A percentile compares a stretch with the other conserved stretches of the same genome.
These are phyloP conservation scores for Teratosphaeria zuluensis DNA, from an alignment of 2,329 filamentous ascomycete genomes.

Conservation along the genomic window DNA sequence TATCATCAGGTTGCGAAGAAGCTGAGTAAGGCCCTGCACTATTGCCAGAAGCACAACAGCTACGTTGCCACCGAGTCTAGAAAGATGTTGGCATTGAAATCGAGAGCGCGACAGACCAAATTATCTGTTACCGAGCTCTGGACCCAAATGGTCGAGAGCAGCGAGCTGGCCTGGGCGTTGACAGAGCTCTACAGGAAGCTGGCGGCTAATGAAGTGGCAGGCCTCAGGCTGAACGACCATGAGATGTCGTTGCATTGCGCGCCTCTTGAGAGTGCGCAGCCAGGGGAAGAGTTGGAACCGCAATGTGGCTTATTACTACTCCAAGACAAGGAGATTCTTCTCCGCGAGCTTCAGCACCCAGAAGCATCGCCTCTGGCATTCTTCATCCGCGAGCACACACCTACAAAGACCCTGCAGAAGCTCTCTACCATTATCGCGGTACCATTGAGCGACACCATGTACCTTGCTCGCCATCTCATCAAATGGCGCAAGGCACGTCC, in stretches of 20 bases:
- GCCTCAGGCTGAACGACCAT: slow-evolving; percentile 56
- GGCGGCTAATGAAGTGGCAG: slow-evolving; percentile 9
- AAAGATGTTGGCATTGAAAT: slow-evolving; percentile 68
- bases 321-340: slow-evolving; percentile 70
- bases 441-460: slow-evolving; percentile 68
- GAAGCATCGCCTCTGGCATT: slow-evolving; percentile 70
- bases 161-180: slow-evolving; percentile 24
- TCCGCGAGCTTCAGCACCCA: slow-evolving; percentile 57
- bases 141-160: slow-evolving; percentile 16
- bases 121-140: slow-evolving; percentile 29
- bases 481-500: slow-evolving; percentile 92
- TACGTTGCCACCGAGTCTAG: slow-evolving; percentile 91
- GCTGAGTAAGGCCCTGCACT: slow-evolving; percentile 84
- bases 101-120: slow-evolving; percentile 59
- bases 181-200: slow-evolving; percentile 18
- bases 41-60: slow-evolving; percentile 78
- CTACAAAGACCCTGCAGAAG: slow-evolving; percentile 60
- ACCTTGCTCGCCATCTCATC: slow-evolving; percentile 84
- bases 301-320: slow-evolving; percentile 81
- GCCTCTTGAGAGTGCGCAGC: not conserved
- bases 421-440: slow-evolving; percentile 63
- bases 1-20: slow-evolving; percentile 87
- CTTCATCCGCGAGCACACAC: slow-evolving; percentile 50
- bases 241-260: slow-evolving; percentile 49
- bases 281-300: slow-evolving; percentile 34